phyloP scores from a whole-genome alignment of 2,329 filamentous ascomycete genomes.

The Fusarium sp. region DNA sequence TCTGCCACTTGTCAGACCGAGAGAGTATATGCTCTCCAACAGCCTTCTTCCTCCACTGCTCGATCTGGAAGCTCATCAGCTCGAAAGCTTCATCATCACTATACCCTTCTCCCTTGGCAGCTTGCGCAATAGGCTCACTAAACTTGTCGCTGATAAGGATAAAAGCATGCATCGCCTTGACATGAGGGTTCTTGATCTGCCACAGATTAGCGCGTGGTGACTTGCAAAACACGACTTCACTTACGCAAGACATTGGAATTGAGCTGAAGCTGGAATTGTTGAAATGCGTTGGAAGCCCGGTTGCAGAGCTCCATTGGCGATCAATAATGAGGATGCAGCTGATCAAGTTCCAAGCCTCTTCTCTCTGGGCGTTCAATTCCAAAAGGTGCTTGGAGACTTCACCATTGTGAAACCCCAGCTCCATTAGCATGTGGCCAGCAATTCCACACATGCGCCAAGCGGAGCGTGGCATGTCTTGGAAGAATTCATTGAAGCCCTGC shows the following conservation, averaged over 20 bases:
- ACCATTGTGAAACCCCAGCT: constrained; percentile 43
- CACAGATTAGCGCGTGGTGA: background rate
- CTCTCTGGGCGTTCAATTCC: constrained; percentile 10
- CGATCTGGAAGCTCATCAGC: constrained; percentile 46
- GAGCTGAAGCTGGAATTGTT: constrained; percentile 30
- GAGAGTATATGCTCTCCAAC: constrained; percentile 28
- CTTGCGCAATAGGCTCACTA: constrained; percentile 22
- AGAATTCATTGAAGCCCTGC: constrained; percentile 41
- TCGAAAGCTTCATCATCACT: constrained; percentile 45
- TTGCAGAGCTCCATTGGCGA: constrained; percentile 29
- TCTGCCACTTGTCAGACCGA: constrained; percentile 13
- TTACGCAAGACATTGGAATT: constrained; percentile 22
- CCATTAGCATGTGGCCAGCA: constrained; percentile 44
- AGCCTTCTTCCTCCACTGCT: constrained; percentile 43
- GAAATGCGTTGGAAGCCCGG: constrained; percentile 24
- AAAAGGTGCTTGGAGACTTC: constrained; percentile 38
- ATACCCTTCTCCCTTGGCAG: constrained; percentile 27
- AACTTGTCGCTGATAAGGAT: constrained; percentile 30
- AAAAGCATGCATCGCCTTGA: constrained; percentile 26
- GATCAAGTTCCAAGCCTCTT: constrained; percentile 12
- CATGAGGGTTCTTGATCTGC: constrained; percentile 25
- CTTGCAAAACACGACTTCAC: background rate
- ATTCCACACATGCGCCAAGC: constrained; percentile 46
- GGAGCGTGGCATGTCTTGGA: constrained; percentile 37
- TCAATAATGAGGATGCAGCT: constrained; percentile 23